phyloP scores from a whole-genome alignment of 23 red algal species.

The Gracilaria gracilis region DNA sequence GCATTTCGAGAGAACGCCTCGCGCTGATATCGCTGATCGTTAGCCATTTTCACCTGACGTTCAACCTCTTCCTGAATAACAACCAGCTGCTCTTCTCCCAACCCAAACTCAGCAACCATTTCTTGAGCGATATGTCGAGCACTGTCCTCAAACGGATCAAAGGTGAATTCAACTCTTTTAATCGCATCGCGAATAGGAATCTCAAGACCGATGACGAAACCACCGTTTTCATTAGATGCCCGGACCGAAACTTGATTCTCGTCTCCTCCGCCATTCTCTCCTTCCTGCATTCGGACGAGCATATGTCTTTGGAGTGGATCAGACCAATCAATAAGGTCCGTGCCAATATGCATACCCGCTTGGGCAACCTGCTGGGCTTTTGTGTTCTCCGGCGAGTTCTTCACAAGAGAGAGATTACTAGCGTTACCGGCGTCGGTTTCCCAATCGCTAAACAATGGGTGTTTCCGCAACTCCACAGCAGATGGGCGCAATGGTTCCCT shows the following conservation, averaged over 20 bases:
- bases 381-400: slow-evolving; percentile 1
- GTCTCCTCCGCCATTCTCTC: slow-evolving; percentile 32
- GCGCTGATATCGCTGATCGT: slow-evolving; percentile 62
- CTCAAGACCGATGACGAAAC: slow-evolving; percentile 76
- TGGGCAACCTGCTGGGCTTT: neutral
- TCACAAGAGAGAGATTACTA: slow-evolving; percentile 83
- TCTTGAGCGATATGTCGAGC: slow-evolving; percentile 85
- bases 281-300: slow-evolving; percentile 47
- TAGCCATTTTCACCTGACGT: slow-evolving; percentile 68
- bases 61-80: slow-evolving; percentile 88
- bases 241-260: slow-evolving; percentile 57
- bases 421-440: slow-evolving; percentile 80
- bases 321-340: slow-evolving; percentile 60
- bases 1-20: slow-evolving; percentile 63
- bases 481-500: slow-evolving; percentile 85
- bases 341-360: slow-evolving; percentile 30
- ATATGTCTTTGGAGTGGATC: slow-evolving; percentile 60
- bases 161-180: slow-evolving; percentile 92
- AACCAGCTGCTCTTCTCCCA: slow-evolving; percentile 70
- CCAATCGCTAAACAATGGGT: slow-evolving; percentile 94
- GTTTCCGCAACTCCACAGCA: slow-evolving; percentile 77
- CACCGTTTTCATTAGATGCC: slow-evolving; percentile 61
- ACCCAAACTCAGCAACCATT: slow-evolving; percentile 92
- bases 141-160: slow-evolving; percentile 89
- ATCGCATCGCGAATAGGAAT: slow-evolving; percentile 86